Percentiles rank a stretch among this genome's conserved stretches.
These are phyloP conservation scores for Tolypocladium paradoxum DNA, from an alignment of 2,329 filamentous ascomycete genomes.

Conservation along the genomic window DNA sequence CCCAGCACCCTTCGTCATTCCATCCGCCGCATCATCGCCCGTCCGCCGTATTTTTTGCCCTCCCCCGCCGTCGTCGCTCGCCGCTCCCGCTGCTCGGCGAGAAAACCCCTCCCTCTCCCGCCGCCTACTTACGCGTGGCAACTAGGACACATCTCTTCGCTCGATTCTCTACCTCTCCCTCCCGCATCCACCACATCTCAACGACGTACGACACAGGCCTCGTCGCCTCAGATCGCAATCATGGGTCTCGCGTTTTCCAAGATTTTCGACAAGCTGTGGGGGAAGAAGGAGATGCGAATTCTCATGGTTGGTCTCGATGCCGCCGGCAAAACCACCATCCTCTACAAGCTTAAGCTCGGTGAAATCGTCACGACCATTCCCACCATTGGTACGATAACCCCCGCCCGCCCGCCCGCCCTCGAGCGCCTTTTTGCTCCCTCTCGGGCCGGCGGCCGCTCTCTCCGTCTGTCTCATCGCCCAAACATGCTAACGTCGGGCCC, in stretches of 20 bases:
- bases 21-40: not conserved
- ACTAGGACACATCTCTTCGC: conserved; percentile 15
- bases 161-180: conserved; percentile 6
- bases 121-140: conserved; percentile 17
- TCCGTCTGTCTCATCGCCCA: not conserved
- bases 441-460: not conserved
- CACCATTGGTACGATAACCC: conserved; percentile 66
- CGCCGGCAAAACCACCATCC: conserved; percentile 98
- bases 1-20: not conserved
- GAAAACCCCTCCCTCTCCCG: conserved; percentile 10
- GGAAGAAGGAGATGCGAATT: conserved; percentile 99
- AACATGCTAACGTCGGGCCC: conserved; percentile 8
- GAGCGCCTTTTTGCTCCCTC: not conserved
- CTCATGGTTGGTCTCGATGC: conserved; percentile 99
- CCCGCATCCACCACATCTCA: conserved; percentile 5
- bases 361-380: conserved; percentile 99
- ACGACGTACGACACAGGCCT: conserved; percentile 12
- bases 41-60: not conserved
- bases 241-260: conserved; percentile 99
- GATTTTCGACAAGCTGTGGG: conserved; percentile 91
- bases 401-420: not conserved
- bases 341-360: conserved; percentile 99
- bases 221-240: conserved; percentile 44
- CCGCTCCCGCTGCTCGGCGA: conserved; percentile 4
- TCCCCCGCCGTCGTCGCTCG: conserved; percentile 1